phyloP scores from a whole-genome alignment of 345 rosid genomes.

The Boechera stricta region DNA sequence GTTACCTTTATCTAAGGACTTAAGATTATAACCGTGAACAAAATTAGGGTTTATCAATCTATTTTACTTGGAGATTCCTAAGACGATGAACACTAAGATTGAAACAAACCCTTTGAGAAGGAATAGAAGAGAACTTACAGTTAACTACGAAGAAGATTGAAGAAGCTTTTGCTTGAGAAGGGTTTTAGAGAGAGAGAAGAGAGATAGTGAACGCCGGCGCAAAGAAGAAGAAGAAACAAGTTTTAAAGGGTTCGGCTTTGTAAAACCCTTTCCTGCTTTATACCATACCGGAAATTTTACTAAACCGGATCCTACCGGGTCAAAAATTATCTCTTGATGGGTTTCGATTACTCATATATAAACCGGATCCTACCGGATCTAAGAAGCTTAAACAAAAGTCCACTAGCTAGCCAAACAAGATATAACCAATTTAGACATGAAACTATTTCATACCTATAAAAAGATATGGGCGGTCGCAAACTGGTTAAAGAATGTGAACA shows the following conservation, averaged over 20 bases:
- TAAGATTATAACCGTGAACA: slow-evolving; percentile 1
- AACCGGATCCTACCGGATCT: slow-evolving; percentile 9
- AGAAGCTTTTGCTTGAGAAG: slow-evolving; percentile 16
- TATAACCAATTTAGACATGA: too few relatives aligned
- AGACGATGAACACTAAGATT: background rate
- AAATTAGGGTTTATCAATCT: slow-evolving; percentile 19
- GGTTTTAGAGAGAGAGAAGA: slow-evolving; percentile 20
- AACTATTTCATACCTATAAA: too few relatives aligned
- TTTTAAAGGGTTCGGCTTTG: slow-evolving; percentile 21
- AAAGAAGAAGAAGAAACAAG: slow-evolving; percentile 22
- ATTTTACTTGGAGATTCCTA: background rate
- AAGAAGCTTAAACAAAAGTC: background rate
- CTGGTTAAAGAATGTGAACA: too few relatives aligned
- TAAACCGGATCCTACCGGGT: slow-evolving; percentile 1
- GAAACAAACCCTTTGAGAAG: background rate
- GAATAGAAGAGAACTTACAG: slow-evolving; percentile 32
- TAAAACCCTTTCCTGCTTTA: slow-evolving; percentile 33
- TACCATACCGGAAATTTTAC: background rate
- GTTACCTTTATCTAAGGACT: slow-evolving; percentile 10
- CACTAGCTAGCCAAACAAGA: too few relatives aligned
- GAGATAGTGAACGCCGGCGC: slow-evolving; percentile 28
- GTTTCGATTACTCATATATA: background rate
- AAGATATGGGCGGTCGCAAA: too few relatives aligned
- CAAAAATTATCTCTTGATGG: background rate
- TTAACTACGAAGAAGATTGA: slow-evolving; percentile 34